Base-by-base conservation (phyloP, 805 yeast genomes). In the Saturnispora ahearnii region DNA sequence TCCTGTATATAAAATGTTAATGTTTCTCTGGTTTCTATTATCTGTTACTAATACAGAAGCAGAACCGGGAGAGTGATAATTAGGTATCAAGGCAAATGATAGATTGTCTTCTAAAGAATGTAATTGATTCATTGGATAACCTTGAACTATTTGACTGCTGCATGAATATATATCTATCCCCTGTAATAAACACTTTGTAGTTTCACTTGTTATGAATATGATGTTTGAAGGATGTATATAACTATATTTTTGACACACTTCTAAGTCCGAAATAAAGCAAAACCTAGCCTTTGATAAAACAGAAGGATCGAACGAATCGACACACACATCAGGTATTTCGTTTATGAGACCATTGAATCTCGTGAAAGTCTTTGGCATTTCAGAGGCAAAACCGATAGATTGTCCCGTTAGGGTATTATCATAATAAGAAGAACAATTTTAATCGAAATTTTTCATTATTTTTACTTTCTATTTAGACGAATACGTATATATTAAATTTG, bases 11-110 rank as follows among this genome's bases (percentile, higher is more conserved):
- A 58, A 43, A 2, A 51, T 48, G 9, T 28, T 48, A 2, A 21
- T 5, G 2, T 31, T 31, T 11, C 18, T 12, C 5, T 13, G 24
- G 3, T n/a, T 36, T n/a, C 42, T 30, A n/a, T 18, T 28, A 31
- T 33, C 46, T 22, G 33, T 37, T 12, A 45, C 2, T 22, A 59
- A 45, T n/a, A 56, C 48, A 55, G 55, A 56, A 2, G 31, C 50
- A 7, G 60, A 55, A 4, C 61, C 61, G 15, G 58, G 12, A 37
- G 60, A 59, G 41, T 59, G 58, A 31, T 51, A 57, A 33, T 51
- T 53, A 0, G 60, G 58, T 15, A 58, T 56, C 36, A 57, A 46
- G 2, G 54, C 52, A 26, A 51, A 41, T 4, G 30, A 33, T 5
- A 56, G 28, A 2, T 33, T 22, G 3, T 11, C 13, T 10, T 52